Evolutionary conservation across 139 green algal species (phyloP).

Genomic region (Trebouxia sp.): DNA sequence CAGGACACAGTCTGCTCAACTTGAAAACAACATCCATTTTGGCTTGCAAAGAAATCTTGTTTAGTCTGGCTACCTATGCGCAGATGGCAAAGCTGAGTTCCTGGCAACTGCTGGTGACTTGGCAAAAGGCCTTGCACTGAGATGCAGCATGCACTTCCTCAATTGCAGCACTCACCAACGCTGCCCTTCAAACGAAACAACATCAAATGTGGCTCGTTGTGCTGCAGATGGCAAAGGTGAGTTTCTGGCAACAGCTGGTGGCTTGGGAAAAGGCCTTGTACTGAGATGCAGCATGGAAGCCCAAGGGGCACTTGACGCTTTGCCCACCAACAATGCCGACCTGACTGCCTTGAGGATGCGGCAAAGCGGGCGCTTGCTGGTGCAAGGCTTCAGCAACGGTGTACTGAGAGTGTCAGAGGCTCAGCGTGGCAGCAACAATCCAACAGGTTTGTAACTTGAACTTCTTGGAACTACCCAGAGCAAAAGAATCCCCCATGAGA

Average conservation of each 20-base stretch:
- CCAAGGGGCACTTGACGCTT: not conserved
- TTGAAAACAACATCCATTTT: no score
- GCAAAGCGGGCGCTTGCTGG: not conserved
- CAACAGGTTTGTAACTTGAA: not conserved
- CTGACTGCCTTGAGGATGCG: not conserved
- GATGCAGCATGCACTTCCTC: slow-evolving; percentile 4
- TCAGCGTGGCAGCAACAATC: not conserved
- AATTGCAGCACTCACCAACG: no score
- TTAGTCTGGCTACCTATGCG: no score
- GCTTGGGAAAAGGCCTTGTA: not conserved
- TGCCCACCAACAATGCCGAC: not conserved
- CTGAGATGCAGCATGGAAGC: slow-evolving; percentile 9
- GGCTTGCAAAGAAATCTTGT: no score
- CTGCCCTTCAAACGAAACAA: no score
- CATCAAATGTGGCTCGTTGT: no score
- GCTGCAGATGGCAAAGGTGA: not conserved
- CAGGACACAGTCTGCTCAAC: no score
- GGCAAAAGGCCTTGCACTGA: not conserved
- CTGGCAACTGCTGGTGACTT: not conserved
- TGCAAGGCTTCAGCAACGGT: slow-evolving; percentile 12
- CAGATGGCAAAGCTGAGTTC: not conserved
- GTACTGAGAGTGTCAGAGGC: slow-evolving; percentile 5
- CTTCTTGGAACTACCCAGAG: no score
- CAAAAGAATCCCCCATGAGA: no score
- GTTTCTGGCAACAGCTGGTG: slow-evolving; percentile 1